Base-by-base conservation (phyloP, 192 early-diverging fungal species). In the Coemansia sp. region DNA sequence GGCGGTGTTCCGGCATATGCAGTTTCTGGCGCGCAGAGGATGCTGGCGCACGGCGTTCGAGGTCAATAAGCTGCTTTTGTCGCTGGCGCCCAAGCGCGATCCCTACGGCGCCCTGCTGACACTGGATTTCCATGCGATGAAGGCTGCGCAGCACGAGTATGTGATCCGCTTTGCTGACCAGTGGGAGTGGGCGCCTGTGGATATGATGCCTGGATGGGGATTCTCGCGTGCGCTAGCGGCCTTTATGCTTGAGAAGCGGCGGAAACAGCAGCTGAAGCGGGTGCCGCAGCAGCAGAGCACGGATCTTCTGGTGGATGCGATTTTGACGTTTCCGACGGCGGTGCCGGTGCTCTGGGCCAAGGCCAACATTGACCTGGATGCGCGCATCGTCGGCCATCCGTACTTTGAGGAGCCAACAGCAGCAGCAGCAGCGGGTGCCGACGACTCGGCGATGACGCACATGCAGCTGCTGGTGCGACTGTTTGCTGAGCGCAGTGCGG, bases 11-110 rank as follows among this genome's bases (percentile, higher is more conserved):
- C 83, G 92, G 12, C 94, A 98, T 43, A 89, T 96, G 57, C 88
- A 90, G 73, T 94, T 90, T 68, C 69, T 95, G 67, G 85, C 90
- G 22, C 84, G 94, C n/a, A 84, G 91, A 56, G 95, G 96, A 13
- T 96, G 94, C 77, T 98, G 96, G 96, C 77, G 93, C 43, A 98
- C 96, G 21, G 88, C 91, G 19, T 90, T 95, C 67, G 96, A 96
- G 78, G 90, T 95, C 57, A 88, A 92, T 58, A 98, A 93, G 79
- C 77, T 92, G 11, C 79, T 93, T 42, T 70, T 87, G 65, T 74
- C 77, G 67, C 78, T 96, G 61, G 93, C 94, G 69, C 91, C 93
- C 4, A 76, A 74, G 37, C 77, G 79, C 11, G 96, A 98, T 64
- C 92, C 94, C 10, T 79, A 93, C 6, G 87, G 93, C 8, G 85